Percentiles rank a stretch among this genome's conserved stretches.
These are phyloP conservation scores for Penicillium sp. DNA, from an alignment of 2,329 filamentous ascomycete genomes.

Conservation along the genomic window DNA sequence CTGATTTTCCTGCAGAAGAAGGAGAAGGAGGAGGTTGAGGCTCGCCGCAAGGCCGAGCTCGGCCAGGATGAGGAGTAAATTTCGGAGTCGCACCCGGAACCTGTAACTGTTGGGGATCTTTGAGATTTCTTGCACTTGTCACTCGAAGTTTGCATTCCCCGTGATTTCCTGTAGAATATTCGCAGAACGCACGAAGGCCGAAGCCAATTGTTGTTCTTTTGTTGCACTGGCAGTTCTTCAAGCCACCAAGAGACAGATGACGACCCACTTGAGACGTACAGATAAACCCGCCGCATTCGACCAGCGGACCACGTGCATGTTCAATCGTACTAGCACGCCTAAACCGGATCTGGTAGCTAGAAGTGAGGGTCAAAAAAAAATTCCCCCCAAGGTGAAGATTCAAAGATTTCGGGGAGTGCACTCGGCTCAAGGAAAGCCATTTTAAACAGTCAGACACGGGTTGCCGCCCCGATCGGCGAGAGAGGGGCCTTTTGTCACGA, in stretches of 20 bases:
- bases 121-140: conserved; percentile 9
- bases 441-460: background rate
- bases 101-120: background rate
- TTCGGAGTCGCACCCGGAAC: background rate
- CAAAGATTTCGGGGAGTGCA: background rate
- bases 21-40: conserved; percentile 46
- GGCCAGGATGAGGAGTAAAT: conserved; percentile 35
- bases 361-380: too few relatives aligned
- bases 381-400: too few relatives aligned
- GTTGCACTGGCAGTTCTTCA: conserved; percentile 9
- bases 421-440: background rate
- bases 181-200: conserved; percentile 32
- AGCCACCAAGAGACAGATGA: background rate
- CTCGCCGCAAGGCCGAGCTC: conserved; percentile 32
- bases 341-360: background rate
- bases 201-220: conserved; percentile 28
- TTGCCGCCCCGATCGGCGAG: background rate
- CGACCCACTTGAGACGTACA: background rate
- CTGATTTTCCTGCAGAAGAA: conserved; percentile 50
- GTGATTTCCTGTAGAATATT: conserved; percentile 37
- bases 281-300: background rate
- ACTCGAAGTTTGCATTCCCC: conserved; percentile 29
- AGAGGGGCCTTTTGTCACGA: background rate
- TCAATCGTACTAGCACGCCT: background rate
- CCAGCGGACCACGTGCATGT: background rate